Evolutionary conservation across 106 monocot genomes (phyloP), one percentile per base, ranked within the genome.

Genomic region (Ottelia alismoides): DNA sequence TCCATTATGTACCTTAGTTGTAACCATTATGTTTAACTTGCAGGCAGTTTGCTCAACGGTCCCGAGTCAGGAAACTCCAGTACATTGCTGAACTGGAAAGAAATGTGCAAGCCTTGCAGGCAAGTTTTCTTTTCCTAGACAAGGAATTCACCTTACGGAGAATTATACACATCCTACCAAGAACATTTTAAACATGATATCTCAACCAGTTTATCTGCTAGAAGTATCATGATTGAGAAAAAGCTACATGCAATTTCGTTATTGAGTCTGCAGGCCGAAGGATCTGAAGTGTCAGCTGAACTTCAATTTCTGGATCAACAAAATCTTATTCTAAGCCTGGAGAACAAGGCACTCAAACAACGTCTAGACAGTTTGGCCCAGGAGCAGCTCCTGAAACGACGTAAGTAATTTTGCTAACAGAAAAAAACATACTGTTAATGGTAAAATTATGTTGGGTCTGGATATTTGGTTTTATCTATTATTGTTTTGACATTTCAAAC

Each of bases 11-110:
- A n/a, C n/a, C n/a, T n/a, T n/a, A n/a, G n/a, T n/a, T n/a, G n/a
- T n/a, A n/a, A n/a, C n/a, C n/a, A n/a, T n/a, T n/a, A n/a, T n/a
- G n/a, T n/a, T n/a, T n/a, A n/a, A 3, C 25, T 44, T 3, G 10
- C 69, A 92, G 92, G 67, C 87, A 92, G 80, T 92, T 81, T 68
- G 92, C 92, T 35, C 86, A 87, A 24, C 66, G 92, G 7, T 87
- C 87, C 1, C 73, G 92, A 0, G 92, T 87, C 27, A 62, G 92
- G 49, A 92, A 92, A 51, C 86, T 92, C 30, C 92, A 92, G 60
- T 92, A 92, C 61, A 92, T 92, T 55, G 83, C 83, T 22, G 92
- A 92, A 52, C 57, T 92, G 31, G 92, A 92, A 70, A 83, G 74
- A 73, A 83, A 66, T 66, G 86, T 87, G 56, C 87, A 87, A 66